Percentiles rank a stretch among this genome's conserved stretches.
Conservation (phyloP, 2,329 filamentous ascomycete species). For the Davidsoniella australis region DNA sequence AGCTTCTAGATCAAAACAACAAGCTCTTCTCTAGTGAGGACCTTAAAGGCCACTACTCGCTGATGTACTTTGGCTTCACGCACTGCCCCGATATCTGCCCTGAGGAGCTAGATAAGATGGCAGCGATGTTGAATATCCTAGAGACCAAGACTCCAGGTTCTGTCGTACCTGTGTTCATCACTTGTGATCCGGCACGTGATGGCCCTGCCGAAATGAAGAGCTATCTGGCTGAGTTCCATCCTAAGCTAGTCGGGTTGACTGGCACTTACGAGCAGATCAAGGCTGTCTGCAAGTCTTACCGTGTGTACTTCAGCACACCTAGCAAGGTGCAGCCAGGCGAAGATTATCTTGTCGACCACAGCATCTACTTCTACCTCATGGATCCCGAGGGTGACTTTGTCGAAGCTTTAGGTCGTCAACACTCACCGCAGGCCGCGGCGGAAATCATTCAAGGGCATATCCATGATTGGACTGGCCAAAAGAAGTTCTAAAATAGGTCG, state of each 20-base stretch:
- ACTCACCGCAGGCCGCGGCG: conserved; percentile 73
- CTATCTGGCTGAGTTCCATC: conserved; percentile 85
- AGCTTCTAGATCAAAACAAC: conserved; percentile 67
- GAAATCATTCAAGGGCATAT: conserved; percentile 76
- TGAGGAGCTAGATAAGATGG: conserved; percentile 98
- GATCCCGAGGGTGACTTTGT: conserved; percentile 97
- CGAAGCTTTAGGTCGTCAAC: conserved; percentile 86
- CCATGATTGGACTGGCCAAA: conserved; percentile 35
- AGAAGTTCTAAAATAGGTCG: conserved; percentile 13
- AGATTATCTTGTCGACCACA: conserved; percentile 96
- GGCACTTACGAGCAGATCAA: conserved; percentile 91
- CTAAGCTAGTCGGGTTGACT: conserved; percentile 69
- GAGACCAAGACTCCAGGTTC: conserved; percentile 32
- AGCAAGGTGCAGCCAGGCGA: conserved; percentile 76
- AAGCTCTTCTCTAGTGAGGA: conserved; percentile 60
- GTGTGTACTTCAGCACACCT: conserved; percentile 94
- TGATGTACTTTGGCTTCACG: conserved; percentile 95
- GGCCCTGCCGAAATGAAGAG: conserved; percentile 67
- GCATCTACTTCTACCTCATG: conserved; percentile 99
- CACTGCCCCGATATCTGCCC: conserved; percentile 98
- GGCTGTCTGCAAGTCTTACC: conserved; percentile 82
- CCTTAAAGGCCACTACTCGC: conserved; percentile 69
- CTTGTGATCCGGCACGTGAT: conserved; percentile 86
- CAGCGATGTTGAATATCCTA: conserved; percentile 70
- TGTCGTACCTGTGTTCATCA: conserved; percentile 75